Evolutionary conservation across 176 grass and related monocot species (phyloP), one percentile per base, ranked within the genome.

Genomic region (Carex cristatella): DNA sequence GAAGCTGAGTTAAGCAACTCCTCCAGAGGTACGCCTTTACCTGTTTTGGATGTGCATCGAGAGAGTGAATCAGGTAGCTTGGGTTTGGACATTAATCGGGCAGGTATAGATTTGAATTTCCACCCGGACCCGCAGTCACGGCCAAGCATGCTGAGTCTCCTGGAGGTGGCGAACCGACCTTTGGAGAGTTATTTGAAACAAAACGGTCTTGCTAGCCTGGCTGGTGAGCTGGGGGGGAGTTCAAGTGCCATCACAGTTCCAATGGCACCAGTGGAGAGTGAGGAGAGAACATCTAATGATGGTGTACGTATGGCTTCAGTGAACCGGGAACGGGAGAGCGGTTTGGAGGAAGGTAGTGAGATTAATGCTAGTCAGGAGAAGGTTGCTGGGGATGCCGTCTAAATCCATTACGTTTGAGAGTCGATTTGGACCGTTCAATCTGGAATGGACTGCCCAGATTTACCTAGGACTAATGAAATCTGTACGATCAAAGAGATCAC

Each of bases 71-170:
- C 58, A n/a, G 82, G 81, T 70, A 81, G 79, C 49, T 72, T 91
- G 33, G 14, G 46, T 54, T 88, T 0, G 92, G 90, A 92, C 0
- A 13, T 14, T 28, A 92, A 33, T 85, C 92, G 94, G 90, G 79
- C 85, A 10, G 88, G 86, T 28, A 92, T 97, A 42, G 92, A 97
- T 91, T 91, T 97, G 78, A 97, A 97, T 67, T 92, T 86, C 84
- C 90, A 94, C 40, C 94, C 92, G 44, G 90, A 92, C 42, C 89
- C 59, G 15, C 87, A 71, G 0, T 65, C 85, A 9, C 64, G 78
- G 69, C 54, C 32, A 87, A 94, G 94, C 87, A 92, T 97, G 92
- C 69, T 94, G 89, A 87, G 85, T 64, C 89, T 97, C 40, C 81
- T 97, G 8, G 86, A 94, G 89, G 92, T 92, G 8, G 92, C 94